Percentiles rank a stretch among this genome's conserved stretches.
These are phyloP conservation scores for Carex littledalei DNA, from an alignment of 176 grass and related monocot species.

Conservation along the genomic window DNA sequence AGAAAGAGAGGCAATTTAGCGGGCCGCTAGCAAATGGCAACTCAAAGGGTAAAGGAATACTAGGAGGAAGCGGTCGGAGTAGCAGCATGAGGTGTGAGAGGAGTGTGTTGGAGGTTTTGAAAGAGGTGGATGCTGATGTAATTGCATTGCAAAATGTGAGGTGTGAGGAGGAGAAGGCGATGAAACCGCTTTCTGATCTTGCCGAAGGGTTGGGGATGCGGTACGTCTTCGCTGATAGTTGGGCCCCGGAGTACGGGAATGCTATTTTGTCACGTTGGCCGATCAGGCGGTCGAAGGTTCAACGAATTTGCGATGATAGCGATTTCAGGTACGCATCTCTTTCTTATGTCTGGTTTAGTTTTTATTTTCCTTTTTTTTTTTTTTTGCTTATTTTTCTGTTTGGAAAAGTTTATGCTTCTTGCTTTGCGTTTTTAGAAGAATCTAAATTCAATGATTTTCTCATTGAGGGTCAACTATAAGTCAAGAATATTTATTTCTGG, in stretches of 20 bases:
- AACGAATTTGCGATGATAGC: constrained; percentile 65
- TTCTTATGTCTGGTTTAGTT: neutral
- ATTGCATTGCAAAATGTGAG: constrained; percentile 93
- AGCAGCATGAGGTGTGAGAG: constrained; percentile 1
- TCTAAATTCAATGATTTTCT: neutral
- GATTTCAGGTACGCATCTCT: constrained; percentile 53
- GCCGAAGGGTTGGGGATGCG: constrained; percentile 83
- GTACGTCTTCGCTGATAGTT: constrained; percentile 97
- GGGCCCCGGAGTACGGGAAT: constrained; percentile 95
- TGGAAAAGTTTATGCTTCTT: neutral
- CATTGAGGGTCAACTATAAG: neutral
- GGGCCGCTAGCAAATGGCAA: neutral
- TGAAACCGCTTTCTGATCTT: constrained; percentile 81
- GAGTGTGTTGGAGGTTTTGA: constrained; percentile 83
- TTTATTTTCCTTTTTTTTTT: neutral
- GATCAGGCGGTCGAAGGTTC: constrained; percentile 73
- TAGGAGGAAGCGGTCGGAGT: neutral
- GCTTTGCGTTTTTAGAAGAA: neutral
- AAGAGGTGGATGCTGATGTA: constrained; percentile 74
- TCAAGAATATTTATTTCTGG: neutral
- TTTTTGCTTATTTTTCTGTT: constrained; percentile 3
- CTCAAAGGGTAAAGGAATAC: constrained; percentile 25
- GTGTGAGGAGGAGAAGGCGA: constrained; percentile 77
- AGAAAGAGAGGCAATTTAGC: constrained; percentile 35
- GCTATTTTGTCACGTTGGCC: constrained; percentile 93